Conservation (phyloP, 2,329 filamentous ascomycete species). For the Phaeoacremonium minimum region DNA sequence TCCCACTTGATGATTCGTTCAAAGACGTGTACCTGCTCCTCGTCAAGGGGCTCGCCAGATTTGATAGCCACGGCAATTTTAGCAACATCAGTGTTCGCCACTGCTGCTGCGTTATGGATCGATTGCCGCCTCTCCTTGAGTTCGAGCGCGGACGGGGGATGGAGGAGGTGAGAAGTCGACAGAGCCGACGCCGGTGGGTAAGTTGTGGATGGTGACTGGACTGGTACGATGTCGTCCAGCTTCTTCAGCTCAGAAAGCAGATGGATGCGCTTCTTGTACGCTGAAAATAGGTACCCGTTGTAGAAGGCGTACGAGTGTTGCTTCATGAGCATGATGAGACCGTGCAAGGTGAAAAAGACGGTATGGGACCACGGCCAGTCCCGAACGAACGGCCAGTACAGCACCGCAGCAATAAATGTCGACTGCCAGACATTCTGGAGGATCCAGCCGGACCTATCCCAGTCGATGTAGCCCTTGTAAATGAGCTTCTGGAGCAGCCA, state of each 20-base stretch:
- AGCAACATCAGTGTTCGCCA: conserved; percentile 44
- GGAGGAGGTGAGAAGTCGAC: conserved; percentile 39
- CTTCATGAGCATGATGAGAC: conserved; percentile 77
- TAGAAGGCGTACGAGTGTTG: conserved; percentile 78
- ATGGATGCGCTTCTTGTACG: conserved; percentile 45
- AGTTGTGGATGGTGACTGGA: conserved; percentile 35
- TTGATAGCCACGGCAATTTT: conserved; percentile 59
- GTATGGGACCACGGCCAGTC: conserved; percentile 84
- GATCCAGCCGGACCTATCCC: conserved; percentile 68
- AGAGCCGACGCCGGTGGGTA: conserved; percentile 34
- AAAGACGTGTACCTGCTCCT: conserved; percentile 60
- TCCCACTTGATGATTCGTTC: conserved; percentile 63
- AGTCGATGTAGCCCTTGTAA: conserved; percentile 54
- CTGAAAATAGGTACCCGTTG: conserved; percentile 66
- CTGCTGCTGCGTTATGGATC: conserved; percentile 19
- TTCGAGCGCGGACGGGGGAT: conserved; percentile 32
- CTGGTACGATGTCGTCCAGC: conserved; percentile 48
- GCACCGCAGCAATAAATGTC: conserved; percentile 54
- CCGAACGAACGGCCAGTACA: conserved; percentile 63
- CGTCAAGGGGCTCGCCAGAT: conserved; percentile 53
- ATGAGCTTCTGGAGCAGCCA: conserved; percentile 62
- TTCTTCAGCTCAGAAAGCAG: conserved; percentile 48
- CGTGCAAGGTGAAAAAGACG: conserved; percentile 72
- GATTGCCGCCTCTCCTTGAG: conserved; percentile 37
- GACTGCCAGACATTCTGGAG: conserved; percentile 72